phyloP scores from a whole-genome alignment of 306 rosid species.

The Myrica gale region DNA sequence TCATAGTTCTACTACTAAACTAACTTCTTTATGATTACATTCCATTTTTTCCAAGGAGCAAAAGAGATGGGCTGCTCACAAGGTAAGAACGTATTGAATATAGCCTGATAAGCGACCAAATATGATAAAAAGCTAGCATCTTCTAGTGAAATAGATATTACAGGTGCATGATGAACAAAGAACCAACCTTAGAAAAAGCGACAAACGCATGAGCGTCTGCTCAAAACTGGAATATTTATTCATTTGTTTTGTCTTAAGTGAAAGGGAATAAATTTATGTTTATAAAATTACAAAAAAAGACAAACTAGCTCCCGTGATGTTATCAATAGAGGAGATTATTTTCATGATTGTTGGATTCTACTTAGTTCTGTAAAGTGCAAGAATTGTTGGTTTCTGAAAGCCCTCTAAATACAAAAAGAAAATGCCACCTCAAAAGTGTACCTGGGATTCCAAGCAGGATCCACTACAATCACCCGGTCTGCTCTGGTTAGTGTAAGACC shows the following conservation, averaged over 20 bases:
- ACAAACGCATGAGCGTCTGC: too few relatives aligned
- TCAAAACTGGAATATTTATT: too few relatives aligned
- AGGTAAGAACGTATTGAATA: neutral
- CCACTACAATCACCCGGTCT: constrained; percentile 95
- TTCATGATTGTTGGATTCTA: neutral
- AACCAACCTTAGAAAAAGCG: neutral
- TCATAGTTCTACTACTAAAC: neutral
- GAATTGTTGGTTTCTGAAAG: neutral
- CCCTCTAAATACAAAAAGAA: neutral
- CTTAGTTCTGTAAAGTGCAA: neutral
- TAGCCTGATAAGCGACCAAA: neutral
- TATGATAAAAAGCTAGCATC: neutral
- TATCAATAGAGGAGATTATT: neutral
- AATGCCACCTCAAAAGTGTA: constrained; percentile 23
- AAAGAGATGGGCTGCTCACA: neutral
- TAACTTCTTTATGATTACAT: neutral
- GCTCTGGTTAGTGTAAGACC: constrained; percentile 96
- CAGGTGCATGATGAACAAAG: neutral
- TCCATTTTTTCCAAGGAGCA: neutral
- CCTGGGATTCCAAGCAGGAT: constrained; percentile 99
- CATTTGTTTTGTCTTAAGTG: too few relatives aligned
- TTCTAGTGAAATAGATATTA: neutral
- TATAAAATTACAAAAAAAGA: neutral
- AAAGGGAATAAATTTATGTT: neutral
- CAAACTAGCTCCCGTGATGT: neutral